phyloP scores from a whole-genome alignment of 192 early-diverging fungal species.

The Backusella tuberculispora region DNA sequence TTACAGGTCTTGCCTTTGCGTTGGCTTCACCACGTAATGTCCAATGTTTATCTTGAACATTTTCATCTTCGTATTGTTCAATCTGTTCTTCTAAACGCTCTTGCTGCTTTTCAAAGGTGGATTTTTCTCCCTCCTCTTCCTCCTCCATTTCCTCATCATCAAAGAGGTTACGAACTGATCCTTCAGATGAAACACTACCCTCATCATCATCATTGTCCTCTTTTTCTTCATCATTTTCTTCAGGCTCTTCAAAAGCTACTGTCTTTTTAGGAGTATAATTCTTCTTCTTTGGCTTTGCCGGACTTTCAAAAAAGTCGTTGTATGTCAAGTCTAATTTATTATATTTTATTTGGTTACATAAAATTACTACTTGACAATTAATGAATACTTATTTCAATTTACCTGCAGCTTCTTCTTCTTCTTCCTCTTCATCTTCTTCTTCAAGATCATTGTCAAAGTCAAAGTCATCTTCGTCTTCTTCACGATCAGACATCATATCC shows the following conservation, averaged over 20 bases:
- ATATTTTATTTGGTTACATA: not conserved
- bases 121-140: constrained; percentile 55
- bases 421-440: constrained; percentile 66
- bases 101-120: constrained; percentile 84
- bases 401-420: constrained; percentile 56
- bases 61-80: constrained; percentile 83
- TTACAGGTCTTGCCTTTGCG: constrained; percentile 80
- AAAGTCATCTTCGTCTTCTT: constrained; percentile 66
- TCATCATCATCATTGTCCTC: constrained; percentile 43
- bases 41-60: constrained; percentile 86
- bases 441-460: constrained; percentile 71
- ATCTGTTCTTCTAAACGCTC: constrained; percentile 72
- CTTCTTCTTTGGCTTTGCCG: constrained; percentile 43
- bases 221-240: constrained; percentile 48
- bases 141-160: constrained; percentile 62
- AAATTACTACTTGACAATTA: not conserved
- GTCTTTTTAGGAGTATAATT: constrained; percentile 21
- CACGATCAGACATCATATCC: constrained; percentile 58
- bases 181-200: constrained; percentile 26
- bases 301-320: constrained; percentile 84
- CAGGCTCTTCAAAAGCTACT: constrained; percentile 51
- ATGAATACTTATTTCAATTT: not conserved
- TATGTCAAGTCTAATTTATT: constrained; percentile 71
- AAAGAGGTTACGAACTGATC: constrained; percentile 58
- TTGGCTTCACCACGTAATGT: constrained; percentile 86